Percentiles rank a stretch among this genome's conserved stretches.
phyloP scores from a whole-genome alignment of 108 stramenopile species.

The Pelagomonas calceolata region DNA sequence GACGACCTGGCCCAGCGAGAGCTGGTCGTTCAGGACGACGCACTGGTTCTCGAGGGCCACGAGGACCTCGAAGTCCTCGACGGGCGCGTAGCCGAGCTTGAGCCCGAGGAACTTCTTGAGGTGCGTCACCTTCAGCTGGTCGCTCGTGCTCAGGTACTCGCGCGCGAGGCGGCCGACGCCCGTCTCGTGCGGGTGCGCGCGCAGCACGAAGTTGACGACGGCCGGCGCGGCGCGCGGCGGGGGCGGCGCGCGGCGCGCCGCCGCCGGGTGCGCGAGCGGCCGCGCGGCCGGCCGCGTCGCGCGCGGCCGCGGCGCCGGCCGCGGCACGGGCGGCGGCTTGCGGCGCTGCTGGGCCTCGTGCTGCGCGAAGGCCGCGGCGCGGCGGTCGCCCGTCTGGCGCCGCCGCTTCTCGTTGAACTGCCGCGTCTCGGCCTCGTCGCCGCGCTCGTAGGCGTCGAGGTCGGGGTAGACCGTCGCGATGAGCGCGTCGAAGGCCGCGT shows the following conservation, averaged over 20 bases:
- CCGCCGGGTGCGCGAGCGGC: too few relatives aligned
- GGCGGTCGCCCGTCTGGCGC: neutral
- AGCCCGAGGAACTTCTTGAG: constrained; percentile 42
- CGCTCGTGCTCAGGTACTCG: constrained; percentile 33
- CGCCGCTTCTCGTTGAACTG: neutral
- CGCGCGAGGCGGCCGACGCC: constrained; percentile 30
- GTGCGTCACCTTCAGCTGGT: constrained; percentile 26
- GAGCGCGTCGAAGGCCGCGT: constrained; percentile 41
- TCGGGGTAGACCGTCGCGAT: constrained; percentile 45
- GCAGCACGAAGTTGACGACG: constrained; percentile 34
- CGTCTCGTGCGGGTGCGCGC: constrained; percentile 38
- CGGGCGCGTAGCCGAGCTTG: constrained; percentile 28
- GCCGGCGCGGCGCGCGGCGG: neutral
- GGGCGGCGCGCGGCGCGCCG: neutral
- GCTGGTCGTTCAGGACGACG: neutral
- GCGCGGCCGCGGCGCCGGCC: neutral
- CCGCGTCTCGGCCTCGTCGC: constrained; percentile 17
- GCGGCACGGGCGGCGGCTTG: too few relatives aligned
- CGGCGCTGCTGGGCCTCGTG: neutral
- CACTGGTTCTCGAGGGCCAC: neutral
- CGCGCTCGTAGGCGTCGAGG: constrained; percentile 26
- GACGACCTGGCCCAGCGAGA: neutral
- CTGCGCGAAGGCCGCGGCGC: neutral
- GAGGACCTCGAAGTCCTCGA: constrained; percentile 34
- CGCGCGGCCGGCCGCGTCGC: too few relatives aligned